A percentile compares a stretch with the other conserved stretches of the same genome.
Conservation (phyloP, 345 rosid genomes). For the Pugionium dolabratum region DNA sequence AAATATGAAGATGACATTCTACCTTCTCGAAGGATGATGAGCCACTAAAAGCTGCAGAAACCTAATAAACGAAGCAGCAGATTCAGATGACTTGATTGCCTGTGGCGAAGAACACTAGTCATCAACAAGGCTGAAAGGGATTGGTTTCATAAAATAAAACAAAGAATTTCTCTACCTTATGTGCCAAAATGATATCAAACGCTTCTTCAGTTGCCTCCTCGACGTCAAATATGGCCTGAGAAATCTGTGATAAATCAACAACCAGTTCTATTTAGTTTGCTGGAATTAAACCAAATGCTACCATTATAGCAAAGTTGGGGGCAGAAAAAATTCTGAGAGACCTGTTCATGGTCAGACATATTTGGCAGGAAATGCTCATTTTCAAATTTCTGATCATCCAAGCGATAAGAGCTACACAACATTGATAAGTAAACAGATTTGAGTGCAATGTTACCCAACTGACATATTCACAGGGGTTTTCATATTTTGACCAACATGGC, state of each 20-base stretch:
- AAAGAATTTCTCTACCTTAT: slow-evolving; percentile 54
- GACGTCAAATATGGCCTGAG: slow-evolving; percentile 78
- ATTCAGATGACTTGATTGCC: slow-evolving; percentile 77
- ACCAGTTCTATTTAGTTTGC: slow-evolving; percentile 18
- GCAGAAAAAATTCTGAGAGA: slow-evolving; percentile 36
- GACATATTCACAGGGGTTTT: slow-evolving; percentile 6
- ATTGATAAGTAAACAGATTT: slow-evolving; percentile 10
- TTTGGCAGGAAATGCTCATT: slow-evolving; percentile 69
- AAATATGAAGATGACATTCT: slow-evolving; percentile 21
- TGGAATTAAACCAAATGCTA: slow-evolving; percentile 11
- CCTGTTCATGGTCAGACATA: slow-evolving; percentile 80
- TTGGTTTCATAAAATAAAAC: background rate
- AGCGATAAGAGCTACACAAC: slow-evolving; percentile 65
- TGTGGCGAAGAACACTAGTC: slow-evolving; percentile 39
- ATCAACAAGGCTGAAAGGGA: slow-evolving; percentile 21
- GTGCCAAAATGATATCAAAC: slow-evolving; percentile 72
- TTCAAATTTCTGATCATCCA: slow-evolving; percentile 80
- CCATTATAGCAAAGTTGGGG: slow-evolving; percentile 1
- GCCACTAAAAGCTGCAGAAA: slow-evolving; percentile 86
- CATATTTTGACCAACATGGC: background rate
- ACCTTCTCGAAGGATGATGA: slow-evolving; percentile 97
- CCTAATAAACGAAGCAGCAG: slow-evolving; percentile 68
- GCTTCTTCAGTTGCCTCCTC: slow-evolving; percentile 90
- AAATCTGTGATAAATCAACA: slow-evolving; percentile 54
- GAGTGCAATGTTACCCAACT: background rate